A percentile compares a stretch with the other conserved stretches of the same genome.
phyloP scores from a whole-genome alignment of 352 stramenopile species.

The Elongisporangium undulatum region DNA sequence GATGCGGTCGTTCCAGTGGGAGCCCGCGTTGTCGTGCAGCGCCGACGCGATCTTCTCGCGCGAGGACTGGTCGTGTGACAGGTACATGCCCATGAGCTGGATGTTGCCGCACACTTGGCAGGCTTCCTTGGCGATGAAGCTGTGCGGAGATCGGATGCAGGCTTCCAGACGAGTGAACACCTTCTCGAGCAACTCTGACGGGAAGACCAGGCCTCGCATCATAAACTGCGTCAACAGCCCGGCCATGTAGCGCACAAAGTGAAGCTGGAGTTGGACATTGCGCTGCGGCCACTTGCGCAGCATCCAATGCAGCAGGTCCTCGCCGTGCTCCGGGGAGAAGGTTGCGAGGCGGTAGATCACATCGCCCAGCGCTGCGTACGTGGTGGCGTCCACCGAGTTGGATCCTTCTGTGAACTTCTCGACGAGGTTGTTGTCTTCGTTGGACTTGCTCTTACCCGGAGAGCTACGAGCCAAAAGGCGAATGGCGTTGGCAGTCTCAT shows the following conservation, averaged over 20 bases:
- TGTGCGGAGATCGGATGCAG: conserved; percentile 66
- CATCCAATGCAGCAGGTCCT: conserved; percentile 64
- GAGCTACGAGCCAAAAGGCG: conserved; percentile 56
- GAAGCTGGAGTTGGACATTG: conserved; percentile 72
- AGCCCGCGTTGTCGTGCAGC: conserved; percentile 57
- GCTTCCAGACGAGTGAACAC: conserved; percentile 43
- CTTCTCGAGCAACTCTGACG: conserved; percentile 33
- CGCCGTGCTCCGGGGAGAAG: conserved; percentile 59
- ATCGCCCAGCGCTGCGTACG: conserved; percentile 50
- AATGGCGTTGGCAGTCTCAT: conserved; percentile 39
- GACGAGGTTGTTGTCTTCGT: conserved; percentile 51
- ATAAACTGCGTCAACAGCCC: conserved; percentile 61
- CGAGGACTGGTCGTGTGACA: conserved; percentile 47
- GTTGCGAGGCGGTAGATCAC: conserved; percentile 54
- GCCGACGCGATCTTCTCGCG: conserved; percentile 56
- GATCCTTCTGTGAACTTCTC: conserved; percentile 65
- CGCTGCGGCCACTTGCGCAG: conserved; percentile 67
- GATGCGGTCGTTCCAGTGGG: conserved; percentile 77
- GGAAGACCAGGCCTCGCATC: conserved; percentile 46
- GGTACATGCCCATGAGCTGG: conserved; percentile 63
- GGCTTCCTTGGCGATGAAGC: conserved; percentile 70
- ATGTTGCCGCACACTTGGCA: conserved; percentile 57
- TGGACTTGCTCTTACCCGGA: conserved; percentile 26
- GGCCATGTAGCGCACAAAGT: conserved; percentile 63
- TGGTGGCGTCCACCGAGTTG: conserved; percentile 58